A percentile compares a stretch with the other conserved stretches of the same genome.
These are phyloP conservation scores for Eucommia ulmoides DNA, from an alignment of 257 asterid genomes.

Conservation along the genomic window DNA sequence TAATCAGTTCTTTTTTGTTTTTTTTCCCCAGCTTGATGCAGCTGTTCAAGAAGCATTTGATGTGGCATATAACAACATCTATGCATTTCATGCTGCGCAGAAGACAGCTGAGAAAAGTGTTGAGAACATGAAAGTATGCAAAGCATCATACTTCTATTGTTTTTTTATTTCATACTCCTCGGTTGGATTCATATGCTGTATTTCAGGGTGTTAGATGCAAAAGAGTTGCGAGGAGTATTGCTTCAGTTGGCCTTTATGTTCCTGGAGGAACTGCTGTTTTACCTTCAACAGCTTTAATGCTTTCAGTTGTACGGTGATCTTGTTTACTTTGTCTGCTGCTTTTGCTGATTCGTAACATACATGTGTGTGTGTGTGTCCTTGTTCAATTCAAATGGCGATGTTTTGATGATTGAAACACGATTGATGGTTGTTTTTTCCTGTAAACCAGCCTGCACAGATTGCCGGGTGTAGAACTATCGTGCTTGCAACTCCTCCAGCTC, in stretches of 20 bases:
- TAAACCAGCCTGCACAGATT: slow-evolving; percentile 89
- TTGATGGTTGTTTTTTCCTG: slow-evolving; percentile 13
- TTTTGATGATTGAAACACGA: background rate
- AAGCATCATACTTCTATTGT: no score
- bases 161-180: no score
- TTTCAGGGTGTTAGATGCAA: slow-evolving; percentile 95
- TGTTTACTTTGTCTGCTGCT: slow-evolving; percentile 5
- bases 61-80: slow-evolving; percentile 82
- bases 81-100: slow-evolving; percentile 84
- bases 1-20: background rate
- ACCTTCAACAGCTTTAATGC: slow-evolving; percentile 99
- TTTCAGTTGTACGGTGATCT: slow-evolving; percentile 71
- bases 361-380: background rate
- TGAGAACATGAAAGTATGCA: slow-evolving; percentile 81
- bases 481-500: slow-evolving; percentile 93
- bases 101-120: slow-evolving; percentile 69
- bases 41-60: slow-evolving; percentile 83
- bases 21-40: slow-evolving; percentile 56
- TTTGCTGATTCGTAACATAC: slow-evolving; percentile 6
- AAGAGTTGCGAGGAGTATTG: slow-evolving; percentile 81
- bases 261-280: slow-evolving; percentile 99
- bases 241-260: slow-evolving; percentile 93
- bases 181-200: no score
- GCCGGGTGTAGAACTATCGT: slow-evolving; percentile 96
- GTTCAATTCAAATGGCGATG: slow-evolving; percentile 5